Base-by-base conservation (phyloP, 2,329 filamentous ascomycete genomes). In the Teratosphaeria gauchensis region DNA sequence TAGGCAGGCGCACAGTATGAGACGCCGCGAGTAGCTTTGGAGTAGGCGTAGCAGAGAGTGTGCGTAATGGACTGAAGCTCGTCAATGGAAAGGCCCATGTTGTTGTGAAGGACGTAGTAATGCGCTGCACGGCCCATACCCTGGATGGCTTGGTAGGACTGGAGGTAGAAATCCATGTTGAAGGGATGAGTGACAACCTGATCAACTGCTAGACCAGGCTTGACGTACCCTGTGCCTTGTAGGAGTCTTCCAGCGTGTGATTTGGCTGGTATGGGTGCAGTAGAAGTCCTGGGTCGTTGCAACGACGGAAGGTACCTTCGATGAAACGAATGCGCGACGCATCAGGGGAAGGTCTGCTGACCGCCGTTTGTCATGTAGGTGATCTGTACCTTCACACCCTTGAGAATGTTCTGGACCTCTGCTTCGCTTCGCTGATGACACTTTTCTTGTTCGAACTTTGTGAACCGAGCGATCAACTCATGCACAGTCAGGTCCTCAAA, bases 1-100 rank as follows among this genome's bases (percentile, higher is more conserved):
- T 76, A 76, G 0, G 74, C 69, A 0, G 73, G 72, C 0, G 72
- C 52, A 2, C 63, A 66, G 54, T 76, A 75, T 0, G 72, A 74
- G 1, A 76, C 71, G 0, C 63, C 66, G 2, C 54, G 59, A 0
- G 67, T 71, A 0, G 72, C 61, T 0, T 69, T 64, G 8, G 64
- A 69, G 56, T 73, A 76, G 5, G 65, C 63, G 63, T 67, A 71
- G 66, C 70, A 75, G 19, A 76, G 59, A 1, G 61, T 35, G 59
- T 72, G 64, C 0, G 71, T 56, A 35, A 65, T 56, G 11, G 57
- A 19, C 19, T 69, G 66, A 1, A 73, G 58, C 12, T 66, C 12
- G 0, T 58, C n/a, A 2, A 64, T 56, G 1, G 30, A 58, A n/a
- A 70, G 54, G 0, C 42, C 51, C 56, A 69, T 71, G 28, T 65